phyloP scores from a whole-genome alignment of 305 asterid genomes.

The Fraxinus baroniana region DNA sequence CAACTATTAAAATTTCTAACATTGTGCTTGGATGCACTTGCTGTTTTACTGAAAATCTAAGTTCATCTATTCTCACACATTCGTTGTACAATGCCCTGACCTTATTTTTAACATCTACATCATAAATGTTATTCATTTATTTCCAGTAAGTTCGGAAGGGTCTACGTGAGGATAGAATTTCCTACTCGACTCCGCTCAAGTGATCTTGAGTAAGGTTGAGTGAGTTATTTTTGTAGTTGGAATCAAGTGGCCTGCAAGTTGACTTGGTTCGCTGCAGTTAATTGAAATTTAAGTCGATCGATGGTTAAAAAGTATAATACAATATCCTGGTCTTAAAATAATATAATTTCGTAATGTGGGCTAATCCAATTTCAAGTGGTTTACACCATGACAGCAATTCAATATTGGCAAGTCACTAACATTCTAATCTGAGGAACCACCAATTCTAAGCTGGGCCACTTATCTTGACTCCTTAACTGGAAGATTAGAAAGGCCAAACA shows the following conservation, averaged over 20 bases:
- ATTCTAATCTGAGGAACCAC: neutral
- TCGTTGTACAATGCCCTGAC: conserved; percentile 69
- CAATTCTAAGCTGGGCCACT: neutral
- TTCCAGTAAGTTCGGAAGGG: no score
- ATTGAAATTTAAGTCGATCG: no score
- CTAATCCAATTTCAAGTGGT: neutral
- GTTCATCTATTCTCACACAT: conserved; percentile 55
- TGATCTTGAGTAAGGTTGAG: neutral
- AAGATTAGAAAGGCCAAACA: conserved; percentile 11
- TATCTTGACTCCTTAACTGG: conserved; percentile 25
- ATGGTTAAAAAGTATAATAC: neutral
- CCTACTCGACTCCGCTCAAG: no score
- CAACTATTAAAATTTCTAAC: no score
- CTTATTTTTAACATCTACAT: no score
- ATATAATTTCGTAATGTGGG: neutral
- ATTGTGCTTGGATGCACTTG: conserved; percentile 56
- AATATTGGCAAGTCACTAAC: conserved; percentile 17
- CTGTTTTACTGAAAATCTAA: conserved; percentile 74
- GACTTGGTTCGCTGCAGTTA: no score
- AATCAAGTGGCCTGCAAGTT: no score
- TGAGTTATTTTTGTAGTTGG: neutral
- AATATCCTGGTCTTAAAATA: neutral
- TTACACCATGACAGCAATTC: neutral
- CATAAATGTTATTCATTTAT: neutral
- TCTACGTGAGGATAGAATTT: no score